Percentiles rank a stretch among this genome's conserved stretches.
Conservation (phyloP, 176 grass and related monocot genomes). For the Carex scoparia region DNA sequence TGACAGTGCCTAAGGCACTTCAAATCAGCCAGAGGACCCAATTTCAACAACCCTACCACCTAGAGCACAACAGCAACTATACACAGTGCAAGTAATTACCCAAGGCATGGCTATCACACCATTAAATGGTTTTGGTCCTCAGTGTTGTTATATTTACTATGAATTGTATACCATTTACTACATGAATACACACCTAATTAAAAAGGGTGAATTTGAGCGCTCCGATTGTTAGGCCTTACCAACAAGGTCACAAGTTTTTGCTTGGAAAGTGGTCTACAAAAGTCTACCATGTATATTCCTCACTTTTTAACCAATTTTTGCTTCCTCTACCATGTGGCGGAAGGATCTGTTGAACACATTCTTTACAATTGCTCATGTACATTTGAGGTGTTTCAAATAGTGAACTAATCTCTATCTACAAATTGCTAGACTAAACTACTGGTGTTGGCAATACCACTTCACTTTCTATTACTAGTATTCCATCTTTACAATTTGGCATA, state of each 20-base stretch:
- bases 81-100: neutral
- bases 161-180: neutral
- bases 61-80: neutral
- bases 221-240: neutral
- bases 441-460: neutral
- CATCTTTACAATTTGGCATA: neutral
- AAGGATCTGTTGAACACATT: neutral
- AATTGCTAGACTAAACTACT: neutral
- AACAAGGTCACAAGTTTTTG: neutral
- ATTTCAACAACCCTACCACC: neutral
- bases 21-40: neutral
- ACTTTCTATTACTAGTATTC: neutral
- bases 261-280: neutral
- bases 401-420: neutral
- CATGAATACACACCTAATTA: neutral
- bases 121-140: too few relatives aligned
- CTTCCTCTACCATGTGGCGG: neutral
- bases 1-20: neutral
- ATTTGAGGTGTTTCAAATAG: neutral
- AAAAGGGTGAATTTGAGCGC: neutral
- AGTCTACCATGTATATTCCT: neutral
- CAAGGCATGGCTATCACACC: neutral
- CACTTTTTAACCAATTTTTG: neutral
- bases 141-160: too few relatives aligned
- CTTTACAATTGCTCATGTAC: neutral